Evolutionary conservation across 1,139 yeast species (phyloP).

Genomic region (Tardiomyces digboiensis): DNA sequence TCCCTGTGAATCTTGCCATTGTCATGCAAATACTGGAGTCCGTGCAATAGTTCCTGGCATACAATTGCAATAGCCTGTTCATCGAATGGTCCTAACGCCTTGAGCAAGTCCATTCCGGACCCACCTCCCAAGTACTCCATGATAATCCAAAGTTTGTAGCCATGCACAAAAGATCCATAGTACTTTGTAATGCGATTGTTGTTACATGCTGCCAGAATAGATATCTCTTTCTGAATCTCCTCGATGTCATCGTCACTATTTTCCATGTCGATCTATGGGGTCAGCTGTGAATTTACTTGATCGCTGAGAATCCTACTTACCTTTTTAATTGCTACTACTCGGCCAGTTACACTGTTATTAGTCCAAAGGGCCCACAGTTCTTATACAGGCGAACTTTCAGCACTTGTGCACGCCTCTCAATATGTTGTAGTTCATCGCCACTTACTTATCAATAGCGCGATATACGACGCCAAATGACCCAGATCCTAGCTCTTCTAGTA

Average conservation of each 20-base stretch:
- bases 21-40: conserved; percentile 60
- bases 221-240: conserved; percentile 75
- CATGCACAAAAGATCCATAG: conserved; percentile 72
- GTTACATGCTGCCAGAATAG: conserved; percentile 65
- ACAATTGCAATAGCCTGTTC: conserved; percentile 47
- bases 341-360: conserved; percentile 27
- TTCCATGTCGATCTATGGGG: conserved; percentile 77
- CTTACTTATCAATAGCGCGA: conserved; percentile 46
- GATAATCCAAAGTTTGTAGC: conserved; percentile 74
- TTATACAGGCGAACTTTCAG: too few relatives aligned
- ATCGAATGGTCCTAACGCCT: conserved; percentile 41
- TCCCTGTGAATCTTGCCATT: conserved; percentile 84
- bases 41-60: conserved; percentile 48
- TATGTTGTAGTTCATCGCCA: too few relatives aligned
- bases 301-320: not conserved
- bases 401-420: too few relatives aligned
- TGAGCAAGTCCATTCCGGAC: conserved; percentile 57
- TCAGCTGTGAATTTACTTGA: too few relatives aligned
- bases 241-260: conserved; percentile 64
- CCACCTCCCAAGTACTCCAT: conserved; percentile 82
- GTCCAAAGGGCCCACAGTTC: too few relatives aligned
- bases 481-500: conserved; percentile 71
- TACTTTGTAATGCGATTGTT: conserved; percentile 63
- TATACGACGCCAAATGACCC: conserved; percentile 90
- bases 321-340: conserved; percentile 33